A percentile compares a stretch with the other conserved stretches of the same genome.
These are phyloP conservation scores for Laguncularia racemosa DNA, from an alignment of 345 rosid species.

Conservation along the genomic window DNA sequence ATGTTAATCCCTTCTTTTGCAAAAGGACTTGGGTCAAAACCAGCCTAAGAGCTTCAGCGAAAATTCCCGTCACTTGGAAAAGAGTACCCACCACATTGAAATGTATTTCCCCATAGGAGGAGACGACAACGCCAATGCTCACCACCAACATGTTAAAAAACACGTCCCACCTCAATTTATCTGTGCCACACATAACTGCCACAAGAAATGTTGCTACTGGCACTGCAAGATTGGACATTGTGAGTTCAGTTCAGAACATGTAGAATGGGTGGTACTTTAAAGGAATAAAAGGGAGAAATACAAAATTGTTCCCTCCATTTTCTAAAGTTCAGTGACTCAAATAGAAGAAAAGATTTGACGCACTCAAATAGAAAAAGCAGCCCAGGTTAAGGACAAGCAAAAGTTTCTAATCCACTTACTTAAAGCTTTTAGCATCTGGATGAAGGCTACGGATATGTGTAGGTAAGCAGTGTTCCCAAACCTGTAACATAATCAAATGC, in stretches of 20 bases:
- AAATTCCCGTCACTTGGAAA: slow-evolving; percentile 91
- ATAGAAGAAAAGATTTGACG: too few relatives aligned
- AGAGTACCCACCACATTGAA: slow-evolving; percentile 87
- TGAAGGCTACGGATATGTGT: slow-evolving; percentile 91
- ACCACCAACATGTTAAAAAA: slow-evolving; percentile 91
- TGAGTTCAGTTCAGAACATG: slow-evolving; percentile 2
- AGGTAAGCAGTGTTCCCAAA: slow-evolving; percentile 94
- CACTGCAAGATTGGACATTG: slow-evolving; percentile 49
- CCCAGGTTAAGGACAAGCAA: not conserved
- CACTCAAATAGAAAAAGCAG: too few relatives aligned
- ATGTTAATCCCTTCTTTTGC: slow-evolving; percentile 84
- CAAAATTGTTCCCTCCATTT: too few relatives aligned
- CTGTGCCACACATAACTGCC: slow-evolving; percentile 91
- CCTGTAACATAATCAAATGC: slow-evolving; percentile 40
- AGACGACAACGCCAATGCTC: slow-evolving; percentile 92
- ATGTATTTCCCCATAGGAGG: slow-evolving; percentile 95
- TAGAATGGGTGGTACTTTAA: too few relatives aligned
- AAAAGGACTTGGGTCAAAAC: slow-evolving; percentile 94
- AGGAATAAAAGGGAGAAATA: too few relatives aligned
- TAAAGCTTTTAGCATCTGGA: slow-evolving; percentile 98
- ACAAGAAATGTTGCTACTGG: slow-evolving; percentile 86
- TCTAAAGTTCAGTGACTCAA: too few relatives aligned
- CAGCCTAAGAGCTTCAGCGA: slow-evolving; percentile 96
- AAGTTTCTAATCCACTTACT: slow-evolving; percentile 44
- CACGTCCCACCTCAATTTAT: slow-evolving; percentile 83